These are phyloP conservation scores for Lithospermum erythrorhizon DNA, from an alignment of 257 asterid species.

Conservation along the genomic window DNA sequence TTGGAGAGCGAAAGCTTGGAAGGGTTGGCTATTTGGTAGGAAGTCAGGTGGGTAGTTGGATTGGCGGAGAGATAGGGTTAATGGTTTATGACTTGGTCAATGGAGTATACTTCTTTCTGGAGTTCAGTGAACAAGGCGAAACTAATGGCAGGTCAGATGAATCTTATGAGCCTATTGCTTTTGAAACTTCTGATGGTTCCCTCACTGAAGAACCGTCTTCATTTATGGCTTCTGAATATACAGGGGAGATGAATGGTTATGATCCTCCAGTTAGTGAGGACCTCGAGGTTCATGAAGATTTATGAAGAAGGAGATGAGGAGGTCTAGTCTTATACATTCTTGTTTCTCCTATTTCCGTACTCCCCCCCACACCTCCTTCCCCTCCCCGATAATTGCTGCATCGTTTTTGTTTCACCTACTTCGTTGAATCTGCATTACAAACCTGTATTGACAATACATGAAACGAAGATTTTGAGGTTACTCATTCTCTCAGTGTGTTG, in stretches of 20 bases:
- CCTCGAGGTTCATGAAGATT: slow-evolving; percentile 42
- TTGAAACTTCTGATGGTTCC: slow-evolving; percentile 25
- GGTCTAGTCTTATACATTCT: not conserved
- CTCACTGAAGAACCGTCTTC: slow-evolving; percentile 7
- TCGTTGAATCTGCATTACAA: no score
- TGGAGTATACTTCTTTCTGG: slow-evolving; percentile 54
- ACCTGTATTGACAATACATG: no score
- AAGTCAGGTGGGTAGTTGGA: slow-evolving; percentile 89
- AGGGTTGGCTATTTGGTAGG: slow-evolving; percentile 88
- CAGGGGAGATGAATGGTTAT: slow-evolving; percentile 10
- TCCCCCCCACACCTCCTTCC: not conserved
- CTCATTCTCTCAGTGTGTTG: no score
- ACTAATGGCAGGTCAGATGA: slow-evolving; percentile 17
- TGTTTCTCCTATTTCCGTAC: not conserved
- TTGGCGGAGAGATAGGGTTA: slow-evolving; percentile 82
- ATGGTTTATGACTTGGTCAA: slow-evolving; percentile 82
- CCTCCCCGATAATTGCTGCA: no score
- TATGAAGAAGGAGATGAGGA: slow-evolving; percentile 29
- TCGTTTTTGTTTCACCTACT: not conserved
- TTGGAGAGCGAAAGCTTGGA: slow-evolving; percentile 70
- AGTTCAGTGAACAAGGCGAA: slow-evolving; percentile 22
- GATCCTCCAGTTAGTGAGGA: slow-evolving; percentile 29
- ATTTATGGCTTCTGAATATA: slow-evolving; percentile 11
- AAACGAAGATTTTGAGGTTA: no score
- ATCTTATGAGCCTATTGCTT: slow-evolving; percentile 11